Base-by-base conservation (phyloP, 352 stramenopile genomes). In the Hyaloperonospora arabidopsidis region DNA sequence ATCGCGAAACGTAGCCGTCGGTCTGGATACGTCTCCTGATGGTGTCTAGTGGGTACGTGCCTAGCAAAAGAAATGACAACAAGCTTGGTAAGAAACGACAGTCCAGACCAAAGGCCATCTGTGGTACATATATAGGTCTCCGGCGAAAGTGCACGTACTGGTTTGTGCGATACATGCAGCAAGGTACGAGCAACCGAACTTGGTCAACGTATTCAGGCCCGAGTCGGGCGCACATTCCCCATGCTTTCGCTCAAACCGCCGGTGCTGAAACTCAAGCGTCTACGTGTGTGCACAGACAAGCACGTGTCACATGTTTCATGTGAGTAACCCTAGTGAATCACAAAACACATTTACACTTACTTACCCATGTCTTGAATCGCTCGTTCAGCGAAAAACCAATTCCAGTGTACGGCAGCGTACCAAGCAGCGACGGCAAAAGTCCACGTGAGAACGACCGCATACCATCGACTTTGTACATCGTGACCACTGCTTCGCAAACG, bases 311-410 rank as follows among this genome's bases (percentile, higher is more conserved):
- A 21, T 12, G 38, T 22, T 21, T 22, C 11, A 22, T 44, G n/a
- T 22, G 11, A 41, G 19, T 7, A 14, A 2, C 15, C 8, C 15
- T 2, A 21, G n/a, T n/a, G 12, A 44, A 10, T n/a, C 5, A 28
- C 44, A 29, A 0, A 56, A 34, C 41, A 47, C 17, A 7, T 11
- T 55, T n/a, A 18, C 6, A 39, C 13, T 39, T n/a, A 70, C 68
- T 28, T 65, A 86, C 72, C 72, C 63, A 79, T n/a, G 73, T 67
- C 53, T 93, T 93, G 57, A 93, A 92, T 25, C 71, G 65, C 34
- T 93, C 84, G 54, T 93, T 93, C 8, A 93, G 62, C 2, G 74
- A 81, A 55, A 93, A 93, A 1, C 81, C 84, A 49, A 93, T 93
- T 13, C 84, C 84, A 14, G 81, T 92, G 63, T 93, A 93, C 15